Base-by-base conservation (phyloP, 2,329 filamentous ascomycete genomes). In the Nigrospora sphaerica region DNA sequence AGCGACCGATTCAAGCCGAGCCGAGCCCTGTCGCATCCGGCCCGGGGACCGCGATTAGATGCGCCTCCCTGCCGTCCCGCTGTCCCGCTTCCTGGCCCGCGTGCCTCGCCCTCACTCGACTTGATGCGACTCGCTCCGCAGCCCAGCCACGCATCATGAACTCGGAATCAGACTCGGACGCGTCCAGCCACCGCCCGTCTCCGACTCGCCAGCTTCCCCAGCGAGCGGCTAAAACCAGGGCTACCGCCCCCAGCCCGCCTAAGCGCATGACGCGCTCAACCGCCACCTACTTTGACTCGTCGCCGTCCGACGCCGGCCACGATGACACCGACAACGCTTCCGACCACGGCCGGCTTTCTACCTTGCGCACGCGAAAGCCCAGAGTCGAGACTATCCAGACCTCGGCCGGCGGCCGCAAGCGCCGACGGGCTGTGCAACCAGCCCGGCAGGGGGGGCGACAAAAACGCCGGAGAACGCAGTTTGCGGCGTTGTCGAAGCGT, bases 211-310 rank as follows among this genome's bases (percentile, higher is more conserved):
- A 49, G 35, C 47, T 57, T 42, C 61, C 58, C 19, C 48, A 48
- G 12, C 60, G 60, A 35, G 57, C 49, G 17, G 60, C 60, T 6
- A 63, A 62, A 46, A 52, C 53, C 41, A 62, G 61, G 48, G 40
- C 32, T 38, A 28, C 23, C 23, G 23, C 23, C 23, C 58, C 60
- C 1, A 46, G 39, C 16, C 52, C 52, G 12, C 57, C 59, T 2
- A 47, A 33, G 17, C 55, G 59, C 16, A 43, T 47, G 36, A 62
- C 60, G 13, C 47, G 59, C 34, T 56, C 59, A 2, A 57, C 54
- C 17, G 55, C 53, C 6, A 49, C 53, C 12, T 57, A 59, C 51
- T 54, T 57, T 39, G 40, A 42, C 17, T 23, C 40, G n/a, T 42
- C 40, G 7, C 23, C 23, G 23, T 28, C 23, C 7, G 23, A 28